Percentiles rank a stretch among this genome's conserved stretches.
These are phyloP conservation scores for Tulasnella sp. DNA, from an alignment of 768 basidiomycete species.

Conservation along the genomic window DNA sequence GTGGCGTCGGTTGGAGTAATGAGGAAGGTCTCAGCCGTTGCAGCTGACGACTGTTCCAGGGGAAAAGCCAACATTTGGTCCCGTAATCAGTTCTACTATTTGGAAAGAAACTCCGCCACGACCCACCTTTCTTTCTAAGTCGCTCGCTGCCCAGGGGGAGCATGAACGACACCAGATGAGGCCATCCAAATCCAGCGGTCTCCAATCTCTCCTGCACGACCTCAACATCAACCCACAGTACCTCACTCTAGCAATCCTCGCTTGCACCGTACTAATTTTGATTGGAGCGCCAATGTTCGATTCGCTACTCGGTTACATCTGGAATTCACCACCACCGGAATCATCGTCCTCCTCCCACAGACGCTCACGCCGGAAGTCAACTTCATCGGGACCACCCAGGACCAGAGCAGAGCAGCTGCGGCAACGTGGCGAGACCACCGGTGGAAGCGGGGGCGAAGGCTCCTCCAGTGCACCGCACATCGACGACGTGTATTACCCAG, in stretches of 20 bases:
- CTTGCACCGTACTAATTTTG: neutral
- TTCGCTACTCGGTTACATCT: slow-evolving; percentile 15
- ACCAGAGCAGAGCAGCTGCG: slow-evolving; percentile 21
- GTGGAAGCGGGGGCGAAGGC: neutral
- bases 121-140: neutral
- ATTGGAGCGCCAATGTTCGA: slow-evolving; percentile 16
- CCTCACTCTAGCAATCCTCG: slow-evolving; percentile 7
- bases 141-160: neutral
- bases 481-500: slow-evolving; percentile 56
- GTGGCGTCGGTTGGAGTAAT: neutral
- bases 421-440: neutral
- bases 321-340: slow-evolving; percentile 2
- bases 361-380: neutral
- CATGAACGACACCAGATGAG: neutral
- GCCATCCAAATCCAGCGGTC: neutral
- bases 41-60: neutral
- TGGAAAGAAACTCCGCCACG: slow-evolving; percentile 9
- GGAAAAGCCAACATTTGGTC: slow-evolving; percentile 5
- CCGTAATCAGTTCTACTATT: slow-evolving; percentile 1
- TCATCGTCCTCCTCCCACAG: slow-evolving; percentile 5
- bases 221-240: slow-evolving; percentile 11
- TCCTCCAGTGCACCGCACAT: slow-evolving; percentile 5
- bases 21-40: neutral
- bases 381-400: slow-evolving; percentile 5
- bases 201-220: slow-evolving; percentile 9